Percentiles rank a stretch among this genome's conserved stretches.
phyloP scores from a whole-genome alignment of 2,329 filamentous ascomycete genomes.

The Colletotrichum lindemuthianum region DNA sequence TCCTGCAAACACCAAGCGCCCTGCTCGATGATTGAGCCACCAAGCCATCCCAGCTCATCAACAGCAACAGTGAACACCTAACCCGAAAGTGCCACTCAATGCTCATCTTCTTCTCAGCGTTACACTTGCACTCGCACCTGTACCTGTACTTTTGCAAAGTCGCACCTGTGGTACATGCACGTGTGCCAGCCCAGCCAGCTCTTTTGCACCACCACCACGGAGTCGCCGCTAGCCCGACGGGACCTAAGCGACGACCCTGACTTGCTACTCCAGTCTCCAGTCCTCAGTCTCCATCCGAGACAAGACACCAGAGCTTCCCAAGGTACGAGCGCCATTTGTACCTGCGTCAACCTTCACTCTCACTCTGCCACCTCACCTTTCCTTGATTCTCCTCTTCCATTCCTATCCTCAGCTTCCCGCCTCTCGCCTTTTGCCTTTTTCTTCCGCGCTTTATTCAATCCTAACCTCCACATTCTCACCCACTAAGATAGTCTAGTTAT shows the following conservation, averaged over 20 bases:
- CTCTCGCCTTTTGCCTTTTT: slow-evolving; percentile 35
- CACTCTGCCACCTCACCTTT: slow-evolving; percentile 25
- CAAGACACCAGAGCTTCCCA: not conserved
- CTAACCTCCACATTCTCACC: slow-evolving; percentile 38
- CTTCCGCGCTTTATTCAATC: slow-evolving; percentile 9
- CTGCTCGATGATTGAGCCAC: too few species aligned
- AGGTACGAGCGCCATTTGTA: slow-evolving; percentile 12
- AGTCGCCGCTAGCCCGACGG: slow-evolving; percentile 20
- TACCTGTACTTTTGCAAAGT: not conserved
- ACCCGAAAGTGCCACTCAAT: too few species aligned
- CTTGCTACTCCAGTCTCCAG: not conserved
- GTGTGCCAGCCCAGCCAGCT: not conserved
- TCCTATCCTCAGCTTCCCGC: slow-evolving; percentile 24
- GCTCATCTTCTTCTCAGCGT: not conserved
- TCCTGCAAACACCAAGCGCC: too few species aligned
- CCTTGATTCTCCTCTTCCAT: slow-evolving; percentile 30
- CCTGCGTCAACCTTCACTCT: slow-evolving; percentile 24
- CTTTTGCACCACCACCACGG: slow-evolving; percentile 12
- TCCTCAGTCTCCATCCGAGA: not conserved
- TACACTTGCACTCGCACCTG: slow-evolving; percentile 13
- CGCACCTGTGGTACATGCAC: not conserved
- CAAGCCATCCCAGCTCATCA: too few species aligned
- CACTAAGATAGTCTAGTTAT: slow-evolving; percentile 1
- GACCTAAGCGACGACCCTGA: slow-evolving; percentile 15
- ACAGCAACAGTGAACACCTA: too few species aligned